Evolutionary conservation across 1,139 yeast genomes (phyloP).

Genomic region (Tardiomyces digboiensis): DNA sequence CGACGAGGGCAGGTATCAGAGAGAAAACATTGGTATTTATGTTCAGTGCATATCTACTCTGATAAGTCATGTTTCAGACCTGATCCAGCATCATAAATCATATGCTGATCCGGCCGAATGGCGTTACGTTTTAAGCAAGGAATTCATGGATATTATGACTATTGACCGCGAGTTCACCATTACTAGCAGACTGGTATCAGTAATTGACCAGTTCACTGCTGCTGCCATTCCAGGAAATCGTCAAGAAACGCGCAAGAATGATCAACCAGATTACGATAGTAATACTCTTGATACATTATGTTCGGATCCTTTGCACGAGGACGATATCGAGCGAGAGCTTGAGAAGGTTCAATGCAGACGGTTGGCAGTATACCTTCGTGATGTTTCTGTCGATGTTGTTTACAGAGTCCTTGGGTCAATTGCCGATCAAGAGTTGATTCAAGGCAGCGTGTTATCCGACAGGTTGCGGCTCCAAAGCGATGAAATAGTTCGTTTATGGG

Average conservation of each 20-base stretch:
- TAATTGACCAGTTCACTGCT: no score
- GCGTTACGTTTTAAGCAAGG: neutral
- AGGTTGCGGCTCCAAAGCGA: neutral
- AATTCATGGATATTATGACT: neutral
- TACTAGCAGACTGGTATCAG: neutral
- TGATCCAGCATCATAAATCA: neutral
- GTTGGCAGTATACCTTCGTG: neutral
- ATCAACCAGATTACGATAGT: neutral
- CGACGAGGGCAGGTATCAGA: no score
- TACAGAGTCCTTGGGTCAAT: neutral
- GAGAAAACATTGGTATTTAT: neutral
- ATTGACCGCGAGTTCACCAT: neutral
- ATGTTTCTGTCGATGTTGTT: neutral
- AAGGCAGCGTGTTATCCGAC: no score
- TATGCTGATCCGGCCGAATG: neutral
- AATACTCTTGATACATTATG: neutral
- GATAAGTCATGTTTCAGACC: neutral
- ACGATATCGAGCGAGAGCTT: neutral
- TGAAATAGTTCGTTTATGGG: neutral
- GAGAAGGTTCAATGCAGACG: neutral
- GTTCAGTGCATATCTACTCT: neutral
- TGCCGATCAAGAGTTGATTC: no score
- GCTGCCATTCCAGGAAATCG: no score
- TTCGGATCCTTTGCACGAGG: neutral
- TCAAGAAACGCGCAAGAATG: no score